Conservation (phyloP, 495 filamentous ascomycete species). For the Talaromyces thailandensis region DNA sequence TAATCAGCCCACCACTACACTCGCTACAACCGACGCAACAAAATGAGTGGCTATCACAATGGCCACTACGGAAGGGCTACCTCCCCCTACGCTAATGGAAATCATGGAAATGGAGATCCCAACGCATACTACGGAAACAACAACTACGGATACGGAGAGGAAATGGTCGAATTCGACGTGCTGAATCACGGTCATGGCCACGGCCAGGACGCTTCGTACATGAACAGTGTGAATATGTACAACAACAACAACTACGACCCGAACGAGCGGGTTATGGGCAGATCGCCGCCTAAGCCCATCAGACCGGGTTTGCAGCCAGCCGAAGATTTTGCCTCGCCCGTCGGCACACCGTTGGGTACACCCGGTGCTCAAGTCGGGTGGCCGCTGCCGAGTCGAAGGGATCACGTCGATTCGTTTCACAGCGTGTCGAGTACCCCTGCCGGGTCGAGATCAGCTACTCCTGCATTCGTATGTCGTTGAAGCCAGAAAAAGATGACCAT, state of each 20-base stretch:
- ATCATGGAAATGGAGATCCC: not conserved
- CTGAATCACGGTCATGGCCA: conserved; percentile 11
- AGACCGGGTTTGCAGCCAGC: conserved; percentile 14
- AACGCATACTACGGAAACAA: conserved; percentile 4
- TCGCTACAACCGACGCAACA: not conserved
- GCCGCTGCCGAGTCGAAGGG: not conserved
- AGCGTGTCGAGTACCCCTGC: conserved; percentile 15
- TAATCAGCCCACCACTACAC: not conserved
- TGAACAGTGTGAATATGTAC: conserved; percentile 1
- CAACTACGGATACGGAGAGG: conserved; percentile 13
- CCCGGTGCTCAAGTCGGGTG: not conserved
- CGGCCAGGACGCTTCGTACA: not conserved
- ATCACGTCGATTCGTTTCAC: conserved; percentile 8
- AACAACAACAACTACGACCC: not conserved
- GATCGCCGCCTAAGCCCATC: conserved; percentile 12
- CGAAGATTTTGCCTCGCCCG: not conserved
- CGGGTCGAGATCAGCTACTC: conserved; percentile 23
- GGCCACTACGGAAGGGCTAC: not conserved
- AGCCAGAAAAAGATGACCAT: not conserved
- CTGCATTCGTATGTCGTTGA: conserved; percentile 16
- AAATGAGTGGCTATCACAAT: conserved; percentile 1
- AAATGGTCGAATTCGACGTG: conserved; percentile 19
- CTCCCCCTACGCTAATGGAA: not conserved
- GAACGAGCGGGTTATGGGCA: not conserved
- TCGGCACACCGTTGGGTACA: not conserved